These are phyloP conservation scores for Plasmodium adleri DNA, from an alignment of 169 alveolate species.

Conservation along the genomic window DNA sequence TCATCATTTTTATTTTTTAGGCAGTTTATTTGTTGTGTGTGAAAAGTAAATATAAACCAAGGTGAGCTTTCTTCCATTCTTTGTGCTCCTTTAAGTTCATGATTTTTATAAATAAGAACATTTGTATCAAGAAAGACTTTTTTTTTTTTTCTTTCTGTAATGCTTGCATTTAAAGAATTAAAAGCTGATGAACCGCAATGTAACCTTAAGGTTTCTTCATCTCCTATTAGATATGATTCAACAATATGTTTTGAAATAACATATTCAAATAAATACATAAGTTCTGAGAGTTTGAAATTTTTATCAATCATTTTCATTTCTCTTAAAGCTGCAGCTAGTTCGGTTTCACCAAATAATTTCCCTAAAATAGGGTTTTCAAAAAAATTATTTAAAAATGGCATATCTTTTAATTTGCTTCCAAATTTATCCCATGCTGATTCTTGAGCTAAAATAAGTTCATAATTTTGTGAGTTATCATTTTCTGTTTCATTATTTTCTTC, in stretches of 20 bases:
- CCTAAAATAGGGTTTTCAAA: slow-evolving; percentile 90
- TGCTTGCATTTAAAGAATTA: slow-evolving; percentile 86
- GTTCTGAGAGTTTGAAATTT: slow-evolving; percentile 87
- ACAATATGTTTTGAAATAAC: slow-evolving; percentile 91
- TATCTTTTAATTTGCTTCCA: slow-evolving; percentile 89
- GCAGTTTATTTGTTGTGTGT: slow-evolving; percentile 92
- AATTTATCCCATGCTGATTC: slow-evolving; percentile 91
- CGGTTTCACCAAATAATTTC: slow-evolving; percentile 90
- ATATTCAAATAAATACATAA: slow-evolving; percentile 88
- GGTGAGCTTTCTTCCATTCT: slow-evolving; percentile 87
- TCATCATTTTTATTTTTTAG: slow-evolving; percentile 85
- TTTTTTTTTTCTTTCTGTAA: slow-evolving; percentile 85
- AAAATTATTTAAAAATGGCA: slow-evolving; percentile 91
- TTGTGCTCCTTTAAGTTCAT: slow-evolving; percentile 89
- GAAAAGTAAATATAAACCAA: slow-evolving; percentile 91
- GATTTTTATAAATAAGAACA: slow-evolving; percentile 87
- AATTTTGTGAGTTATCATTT: slow-evolving; percentile 18
- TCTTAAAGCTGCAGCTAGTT: slow-evolving; percentile 89
- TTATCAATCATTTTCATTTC: slow-evolving; percentile 92
- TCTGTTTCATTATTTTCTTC: slow-evolving; percentile 20
- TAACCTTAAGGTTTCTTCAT: slow-evolving; percentile 85
- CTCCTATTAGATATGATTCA: slow-evolving; percentile 89
- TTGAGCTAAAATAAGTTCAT: slow-evolving; percentile 81
- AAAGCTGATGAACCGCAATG: slow-evolving; percentile 92
- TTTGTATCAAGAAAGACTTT: slow-evolving; percentile 87